Percentiles rank a stretch among this genome's conserved stretches.
These are phyloP conservation scores for Panus rudis DNA, from an alignment of 768 basidiomycete species.

Conservation along the genomic window DNA sequence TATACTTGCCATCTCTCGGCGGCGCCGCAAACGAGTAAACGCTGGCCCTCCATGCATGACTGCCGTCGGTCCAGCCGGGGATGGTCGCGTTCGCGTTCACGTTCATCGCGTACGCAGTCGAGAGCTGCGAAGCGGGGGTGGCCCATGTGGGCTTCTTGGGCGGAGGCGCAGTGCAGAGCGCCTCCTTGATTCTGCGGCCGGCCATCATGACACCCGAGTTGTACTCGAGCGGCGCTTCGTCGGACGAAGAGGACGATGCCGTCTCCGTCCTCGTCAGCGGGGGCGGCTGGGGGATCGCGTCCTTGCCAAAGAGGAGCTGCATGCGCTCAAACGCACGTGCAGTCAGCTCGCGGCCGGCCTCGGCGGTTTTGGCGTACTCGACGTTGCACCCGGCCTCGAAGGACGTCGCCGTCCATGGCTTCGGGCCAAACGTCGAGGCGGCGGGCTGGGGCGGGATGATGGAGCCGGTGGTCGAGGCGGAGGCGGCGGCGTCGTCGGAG, in stretches of 20 bases:
- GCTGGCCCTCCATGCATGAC: slow-evolving; percentile 57
- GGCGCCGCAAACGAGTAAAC: slow-evolving; percentile 49
- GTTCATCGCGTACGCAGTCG: slow-evolving; percentile 28
- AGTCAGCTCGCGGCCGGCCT: no score
- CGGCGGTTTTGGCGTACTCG: no score
- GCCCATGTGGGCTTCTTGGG: slow-evolving; percentile 21
- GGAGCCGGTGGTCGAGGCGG: slow-evolving; percentile 18
- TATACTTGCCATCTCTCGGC: slow-evolving; percentile 17
- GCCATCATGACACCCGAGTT: slow-evolving; percentile 67
- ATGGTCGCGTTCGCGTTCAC: slow-evolving; percentile 33
- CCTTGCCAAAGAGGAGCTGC: slow-evolving; percentile 44
- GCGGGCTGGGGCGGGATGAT: slow-evolving; percentile 23
- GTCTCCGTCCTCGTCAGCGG: slow-evolving; percentile 27
- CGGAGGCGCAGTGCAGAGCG: slow-evolving; percentile 35
- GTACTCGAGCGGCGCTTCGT: slow-evolving; percentile 34
- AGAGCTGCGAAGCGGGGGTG: slow-evolving; percentile 16
- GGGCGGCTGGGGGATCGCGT: slow-evolving; percentile 47
- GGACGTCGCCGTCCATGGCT: slow-evolving; percentile 17
- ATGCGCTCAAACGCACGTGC: slow-evolving; percentile 33
- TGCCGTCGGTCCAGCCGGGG: slow-evolving; percentile 66
- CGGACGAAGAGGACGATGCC: slow-evolving; percentile 4
- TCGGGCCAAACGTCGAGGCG: slow-evolving; percentile 4
- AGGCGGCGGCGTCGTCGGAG: slow-evolving; percentile 26
- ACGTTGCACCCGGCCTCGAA: no score
- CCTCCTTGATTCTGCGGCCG: slow-evolving; percentile 44